Evolutionary conservation across 306 rosid genomes (phyloP), one percentile per base, ranked within the genome.

Genomic region (Corylus avellana): DNA sequence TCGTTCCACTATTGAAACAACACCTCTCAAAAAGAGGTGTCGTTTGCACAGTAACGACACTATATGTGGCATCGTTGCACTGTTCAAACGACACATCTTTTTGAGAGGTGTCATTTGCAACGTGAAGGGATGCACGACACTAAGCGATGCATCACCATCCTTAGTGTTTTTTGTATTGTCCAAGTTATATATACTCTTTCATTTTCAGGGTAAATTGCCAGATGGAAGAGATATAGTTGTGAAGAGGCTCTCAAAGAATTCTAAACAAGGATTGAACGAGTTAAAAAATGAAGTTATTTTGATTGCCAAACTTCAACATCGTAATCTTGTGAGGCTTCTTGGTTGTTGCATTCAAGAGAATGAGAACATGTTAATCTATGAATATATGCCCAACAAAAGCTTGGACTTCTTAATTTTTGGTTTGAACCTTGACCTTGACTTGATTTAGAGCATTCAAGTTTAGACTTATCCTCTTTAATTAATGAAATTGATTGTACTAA

Each of bases 211-310:
- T 58, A 84, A 55, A n/a, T 81, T 92, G 10, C 25, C 22, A 22
- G 75, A 84, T 70, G 89, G 86, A 16, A 78, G 84, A 73, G 89
- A 87, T 48, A 75, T 89, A 54, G 97, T 93, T 1, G 97, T 90
- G 49, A 92, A 92, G 80, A 70, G 93, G 39, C 92, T 90, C 46
- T 78, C 91, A 57, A 80, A 63, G 20, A 63, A 78, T 14, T 87
- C 93, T 2, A 85, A 88, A 53, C 97, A 92, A 85, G 93, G 93
- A 48, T 39, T 80, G 0, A 50, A 82, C 1, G 92, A 64, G 70
- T 35, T 64, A 22, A 64, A 64, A 64, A 64, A 35, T 64, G 48
- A 64, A 64, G 83, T 86, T 16, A 78, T 29, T 16, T 72, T 78
- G 22, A 78, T 86, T 2, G 84, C 87, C 7, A 81, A 84, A 67